A percentile compares a stretch with the other conserved stretches of the same genome.
Conservation (phyloP, 23 red algal genomes). For the Gracilaria caudata region DNA sequence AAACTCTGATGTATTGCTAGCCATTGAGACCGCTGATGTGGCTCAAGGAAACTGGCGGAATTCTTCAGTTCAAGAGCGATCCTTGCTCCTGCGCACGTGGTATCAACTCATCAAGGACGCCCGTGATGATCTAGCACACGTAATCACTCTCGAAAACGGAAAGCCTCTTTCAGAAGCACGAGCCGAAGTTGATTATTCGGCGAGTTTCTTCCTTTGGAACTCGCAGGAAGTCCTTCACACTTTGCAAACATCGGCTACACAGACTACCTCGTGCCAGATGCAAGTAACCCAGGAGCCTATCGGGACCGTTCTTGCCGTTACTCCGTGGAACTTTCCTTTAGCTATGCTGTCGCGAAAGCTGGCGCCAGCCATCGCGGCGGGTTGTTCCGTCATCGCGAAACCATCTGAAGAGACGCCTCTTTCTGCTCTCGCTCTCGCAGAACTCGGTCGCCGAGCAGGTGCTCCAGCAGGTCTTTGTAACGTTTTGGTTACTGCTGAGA, state of each 20-base stretch:
- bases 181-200: slow-evolving; percentile 83
- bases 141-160: slow-evolving; percentile 90
- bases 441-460: slow-evolving; percentile 81
- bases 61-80: slow-evolving; percentile 51
- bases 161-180: slow-evolving; percentile 88
- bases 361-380: slow-evolving; percentile 83
- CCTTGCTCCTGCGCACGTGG: slow-evolving; percentile 53
- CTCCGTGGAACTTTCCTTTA: slow-evolving; percentile 94
- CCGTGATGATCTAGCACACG: slow-evolving; percentile 67
- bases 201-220: slow-evolving; percentile 84
- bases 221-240: slow-evolving; percentile 57
- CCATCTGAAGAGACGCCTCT: slow-evolving; percentile 85
- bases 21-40: not conserved
- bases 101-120: slow-evolving; percentile 60
- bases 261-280: not conserved
- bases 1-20: slow-evolving; percentile 10
- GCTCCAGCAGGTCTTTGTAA: slow-evolving; percentile 78
- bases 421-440: slow-evolving; percentile 84
- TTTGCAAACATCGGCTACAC: slow-evolving; percentile 38
- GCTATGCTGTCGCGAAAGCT: slow-evolving; percentile 94
- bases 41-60: slow-evolving; percentile 59
- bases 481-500: slow-evolving; percentile 58
- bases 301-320: slow-evolving; percentile 83
- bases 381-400: slow-evolving; percentile 85
- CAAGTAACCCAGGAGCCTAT: slow-evolving; percentile 74